A percentile compares a stretch with the other conserved stretches of the same genome.
Evolutionary conservation across 2,329 filamentous ascomycete species (phyloP).

Genomic region (Periconia sp.): DNA sequence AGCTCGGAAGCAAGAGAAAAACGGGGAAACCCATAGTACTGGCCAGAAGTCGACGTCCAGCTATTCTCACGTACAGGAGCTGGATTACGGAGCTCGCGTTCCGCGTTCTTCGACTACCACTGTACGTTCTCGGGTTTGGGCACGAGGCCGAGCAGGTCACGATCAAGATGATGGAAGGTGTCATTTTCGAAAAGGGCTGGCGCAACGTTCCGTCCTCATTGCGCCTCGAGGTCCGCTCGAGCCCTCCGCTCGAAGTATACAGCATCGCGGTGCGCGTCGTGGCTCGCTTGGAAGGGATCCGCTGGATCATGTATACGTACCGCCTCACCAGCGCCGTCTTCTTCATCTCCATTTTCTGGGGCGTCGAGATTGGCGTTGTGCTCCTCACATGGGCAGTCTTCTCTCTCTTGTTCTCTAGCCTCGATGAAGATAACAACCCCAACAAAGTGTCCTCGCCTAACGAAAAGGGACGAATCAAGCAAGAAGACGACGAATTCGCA

Average conservation of each 20-base stretch:
- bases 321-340: conserved; percentile 68
- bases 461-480: background rate
- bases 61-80: conserved; percentile 78
- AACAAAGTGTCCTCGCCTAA: background rate
- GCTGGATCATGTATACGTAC: conserved; percentile 80
- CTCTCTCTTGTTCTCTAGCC: conserved; percentile 41
- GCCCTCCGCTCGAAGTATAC: conserved; percentile 75
- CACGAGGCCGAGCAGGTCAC: conserved; percentile 65
- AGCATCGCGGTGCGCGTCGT: conserved; percentile 66
- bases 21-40: conserved; percentile 29
- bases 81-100: conserved; percentile 30
- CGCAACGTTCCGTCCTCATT: conserved; percentile 56
- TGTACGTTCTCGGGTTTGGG: conserved; percentile 68
- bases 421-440: conserved; percentile 9
- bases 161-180: conserved; percentile 72
- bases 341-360: conserved; percentile 76
- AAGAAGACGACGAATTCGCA: background rate
- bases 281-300: conserved; percentile 73
- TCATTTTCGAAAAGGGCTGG: conserved; percentile 63
- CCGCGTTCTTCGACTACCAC: conserved; percentile 53
- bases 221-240: conserved; percentile 70
- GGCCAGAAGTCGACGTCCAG: conserved; percentile 66
- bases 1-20: background rate
- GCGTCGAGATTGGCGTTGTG: conserved; percentile 69
- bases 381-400: conserved; percentile 65